These are phyloP conservation scores for Xylaria scruposa DNA, from an alignment of 495 filamentous ascomycete genomes.

Conservation along the genomic window DNA sequence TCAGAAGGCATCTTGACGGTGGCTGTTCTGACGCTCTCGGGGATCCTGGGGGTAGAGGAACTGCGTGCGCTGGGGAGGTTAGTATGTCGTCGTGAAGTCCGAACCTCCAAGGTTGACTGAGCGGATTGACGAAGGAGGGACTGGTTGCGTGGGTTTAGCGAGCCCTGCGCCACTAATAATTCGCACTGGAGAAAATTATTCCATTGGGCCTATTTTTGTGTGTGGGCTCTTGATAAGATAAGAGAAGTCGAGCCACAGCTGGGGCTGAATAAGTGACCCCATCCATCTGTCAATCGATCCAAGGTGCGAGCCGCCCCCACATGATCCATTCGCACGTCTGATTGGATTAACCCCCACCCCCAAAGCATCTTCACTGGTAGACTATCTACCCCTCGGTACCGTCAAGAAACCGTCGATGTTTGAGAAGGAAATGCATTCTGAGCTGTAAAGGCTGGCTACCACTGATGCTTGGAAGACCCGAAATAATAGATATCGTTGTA, in stretches of 20 bases:
- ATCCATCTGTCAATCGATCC: too few relatives aligned
- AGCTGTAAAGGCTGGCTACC: too few relatives aligned
- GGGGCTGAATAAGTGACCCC: conserved; percentile 15
- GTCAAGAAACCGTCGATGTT: background rate
- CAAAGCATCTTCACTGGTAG: background rate
- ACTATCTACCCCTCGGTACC: background rate
- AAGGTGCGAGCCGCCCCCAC: background rate
- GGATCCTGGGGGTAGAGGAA: conserved; percentile 36
- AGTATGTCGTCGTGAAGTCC: conserved; percentile 43
- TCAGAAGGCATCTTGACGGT: conserved; percentile 79
- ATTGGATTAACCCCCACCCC: conserved; percentile 13
- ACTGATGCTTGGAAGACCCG: background rate
- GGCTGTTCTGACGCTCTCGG: conserved; percentile 45
- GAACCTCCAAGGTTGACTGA: conserved; percentile 39
- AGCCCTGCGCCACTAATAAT: conserved; percentile 42
- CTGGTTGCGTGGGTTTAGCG: conserved; percentile 42
- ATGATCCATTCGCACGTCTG: background rate
- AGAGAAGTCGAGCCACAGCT: conserved; percentile 25
- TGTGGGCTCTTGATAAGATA: conserved; percentile 28
- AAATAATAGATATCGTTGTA: background rate
- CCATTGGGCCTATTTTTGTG: conserved; percentile 30
- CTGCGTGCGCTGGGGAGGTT: conserved; percentile 41
- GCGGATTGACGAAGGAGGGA: conserved; percentile 37
- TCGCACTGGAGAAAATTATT: conserved; percentile 36
- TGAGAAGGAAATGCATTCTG: background rate